Conservation (phyloP, 495 filamentous ascomycete genomes). For the Penicillium coprophilum region DNA sequence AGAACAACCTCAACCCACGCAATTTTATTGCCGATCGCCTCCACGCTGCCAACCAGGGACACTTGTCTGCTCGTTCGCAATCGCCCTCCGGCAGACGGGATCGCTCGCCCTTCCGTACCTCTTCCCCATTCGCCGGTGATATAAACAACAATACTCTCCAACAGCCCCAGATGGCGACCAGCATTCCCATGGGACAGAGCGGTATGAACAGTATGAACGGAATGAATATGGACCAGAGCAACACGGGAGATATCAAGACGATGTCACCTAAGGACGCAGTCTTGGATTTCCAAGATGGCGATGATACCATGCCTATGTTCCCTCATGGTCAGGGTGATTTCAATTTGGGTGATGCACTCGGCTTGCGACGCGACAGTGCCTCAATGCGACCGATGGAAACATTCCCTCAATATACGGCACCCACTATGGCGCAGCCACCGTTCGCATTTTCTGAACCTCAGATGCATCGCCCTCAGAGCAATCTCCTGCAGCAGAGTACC, state of each 20-base stretch:
- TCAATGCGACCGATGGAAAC: conserved; percentile 47
- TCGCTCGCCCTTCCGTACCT: conserved; percentile 78
- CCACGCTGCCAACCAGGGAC: conserved; percentile 74
- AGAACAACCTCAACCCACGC: conserved; percentile 52
- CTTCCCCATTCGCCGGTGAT: conserved; percentile 62
- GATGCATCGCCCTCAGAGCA: conserved; percentile 46
- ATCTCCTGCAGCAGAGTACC: conserved; percentile 48
- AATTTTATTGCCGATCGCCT: conserved; percentile 71
- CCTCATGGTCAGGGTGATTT: conserved; percentile 50
- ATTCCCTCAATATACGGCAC: conserved; percentile 43
- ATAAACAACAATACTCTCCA: conserved; percentile 32
- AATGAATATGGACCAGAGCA: conserved; percentile 13
- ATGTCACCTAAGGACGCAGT: conserved; percentile 95
- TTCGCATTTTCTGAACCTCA: conserved; percentile 54
- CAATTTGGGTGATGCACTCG: conserved; percentile 41
- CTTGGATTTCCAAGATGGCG: conserved; percentile 76
- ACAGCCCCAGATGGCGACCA: conserved; percentile 40
- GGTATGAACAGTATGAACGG: conserved; percentile 31
- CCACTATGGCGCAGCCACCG: conserved; percentile 23
- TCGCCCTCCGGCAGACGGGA: conserved; percentile 62
- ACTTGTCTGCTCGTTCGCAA: conserved; percentile 59
- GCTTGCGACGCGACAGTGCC: conserved; percentile 46
- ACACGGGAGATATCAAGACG: conserved; percentile 61
- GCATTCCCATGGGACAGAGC: conserved; percentile 40
- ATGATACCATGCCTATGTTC: conserved; percentile 71